Percentiles rank a stretch among this genome's conserved stretches.
These are phyloP conservation scores for Arabis hirsuta DNA, from an alignment of 345 rosid species.

Conservation along the genomic window DNA sequence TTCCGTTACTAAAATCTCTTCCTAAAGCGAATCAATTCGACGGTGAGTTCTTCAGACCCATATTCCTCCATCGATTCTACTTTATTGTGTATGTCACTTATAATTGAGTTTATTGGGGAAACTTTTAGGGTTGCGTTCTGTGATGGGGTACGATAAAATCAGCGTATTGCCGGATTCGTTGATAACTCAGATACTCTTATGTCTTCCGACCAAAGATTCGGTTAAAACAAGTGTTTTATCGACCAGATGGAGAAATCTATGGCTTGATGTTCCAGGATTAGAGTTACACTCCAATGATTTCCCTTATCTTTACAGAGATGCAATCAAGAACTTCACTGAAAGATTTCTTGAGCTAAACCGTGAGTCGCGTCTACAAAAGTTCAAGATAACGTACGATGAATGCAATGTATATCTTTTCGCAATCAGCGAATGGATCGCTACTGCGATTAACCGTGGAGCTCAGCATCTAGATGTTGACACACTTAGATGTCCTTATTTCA, in stretches of 20 bases:
- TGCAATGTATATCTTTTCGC: background rate
- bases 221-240: slow-evolving; percentile 30
- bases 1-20: background rate
- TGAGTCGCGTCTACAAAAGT: slow-evolving; percentile 4
- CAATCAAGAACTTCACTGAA: background rate
- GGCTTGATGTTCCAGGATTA: slow-evolving; percentile 24
- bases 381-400: slow-evolving; percentile 13
- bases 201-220: slow-evolving; percentile 15
- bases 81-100: too few relatives aligned
- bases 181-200: slow-evolving; percentile 13
- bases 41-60: background rate
- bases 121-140: too few relatives aligned
- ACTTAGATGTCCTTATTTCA: background rate
- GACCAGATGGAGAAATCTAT: slow-evolving; percentile 4
- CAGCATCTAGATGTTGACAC: background rate
- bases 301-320: background rate
- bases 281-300: background rate
- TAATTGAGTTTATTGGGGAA: too few relatives aligned
- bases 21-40: background rate
- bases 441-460: background rate
- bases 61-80: background rate
- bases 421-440: background rate
- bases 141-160: background rate
- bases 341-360: slow-evolving; percentile 3
- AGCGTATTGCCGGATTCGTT: slow-evolving; percentile 18